Evolutionary conservation across 129 eudicot species (phyloP), one percentile per base, ranked within the genome.

Genomic region (Deinandra increscens): DNA sequence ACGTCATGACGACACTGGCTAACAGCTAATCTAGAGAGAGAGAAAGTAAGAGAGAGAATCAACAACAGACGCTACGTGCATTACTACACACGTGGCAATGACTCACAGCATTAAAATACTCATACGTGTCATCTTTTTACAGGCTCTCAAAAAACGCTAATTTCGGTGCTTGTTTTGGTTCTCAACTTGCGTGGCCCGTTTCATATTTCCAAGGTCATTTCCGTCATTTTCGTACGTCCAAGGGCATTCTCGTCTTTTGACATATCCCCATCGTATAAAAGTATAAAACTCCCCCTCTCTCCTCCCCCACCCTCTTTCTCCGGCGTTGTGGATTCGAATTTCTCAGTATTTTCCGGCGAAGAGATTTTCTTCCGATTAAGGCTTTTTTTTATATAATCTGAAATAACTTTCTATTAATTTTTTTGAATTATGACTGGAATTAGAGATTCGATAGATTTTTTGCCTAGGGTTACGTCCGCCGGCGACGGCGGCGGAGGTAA

Each of bases 231-330:
- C 0, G 0, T 0, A 12, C 3, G 0, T 8, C 0, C 34, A 8
- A 71, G 81, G 75, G 55, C 22, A 26, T 0, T 68, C 61, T 63
- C 79, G 85, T 77, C 82, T 7, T 43, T 78, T 49, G 1, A 10
- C 0, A 22, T 4, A 0, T 11, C 49, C 15, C 61, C 46, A 31
- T 63, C 66, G 36, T 59, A 41, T 61, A 46, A 72, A 22, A 22
- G 36, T 59, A 41, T 61, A 46, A 72, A 22, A 22, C 19, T 45
- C 61, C 36, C 55, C 74, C 60, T 31, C 50, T 43, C 41, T 44
- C 14, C 42, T 26, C 50, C 23, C 9, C 19, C 72, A 5, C 42
- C 10, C 44, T 20, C 38, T 71, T 49, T 68, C 75, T 53, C 74
- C 75, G 70, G 64, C 74, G 37, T 15, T 42, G 4, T 26, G 19